Conservation (phyloP, 2,329 filamentous ascomycete species). For the Alternaria tenuissima region DNA sequence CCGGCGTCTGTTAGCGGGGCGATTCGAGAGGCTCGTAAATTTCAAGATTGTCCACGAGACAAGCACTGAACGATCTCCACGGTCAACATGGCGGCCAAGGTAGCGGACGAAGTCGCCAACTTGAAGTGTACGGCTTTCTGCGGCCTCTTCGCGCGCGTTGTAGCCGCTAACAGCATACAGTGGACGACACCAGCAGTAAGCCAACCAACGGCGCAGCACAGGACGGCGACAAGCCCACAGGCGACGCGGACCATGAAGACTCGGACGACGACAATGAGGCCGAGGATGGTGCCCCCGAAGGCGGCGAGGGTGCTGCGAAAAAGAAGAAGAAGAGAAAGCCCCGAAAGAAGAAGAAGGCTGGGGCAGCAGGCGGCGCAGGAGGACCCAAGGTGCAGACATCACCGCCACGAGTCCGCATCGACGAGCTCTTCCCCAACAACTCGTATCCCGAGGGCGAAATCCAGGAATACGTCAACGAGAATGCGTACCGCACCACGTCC, state of each 20-base stretch:
- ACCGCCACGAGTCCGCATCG: constrained; percentile 77
- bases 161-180: constrained; percentile 30
- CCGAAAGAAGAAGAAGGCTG: constrained; percentile 72
- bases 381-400: constrained; percentile 74
- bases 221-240: constrained; percentile 50
- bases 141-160: neutral
- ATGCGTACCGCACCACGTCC: constrained; percentile 78
- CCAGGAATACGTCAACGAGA: constrained; percentile 79
- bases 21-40: constrained; percentile 21
- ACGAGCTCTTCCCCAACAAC: constrained; percentile 75
- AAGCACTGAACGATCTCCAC: constrained; percentile 9
- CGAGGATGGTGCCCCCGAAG: constrained; percentile 54
- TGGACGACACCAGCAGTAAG: constrained; percentile 49
- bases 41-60: constrained; percentile 19
- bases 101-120: constrained; percentile 48
- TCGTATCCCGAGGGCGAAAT: constrained; percentile 81
- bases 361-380: constrained; percentile 50
- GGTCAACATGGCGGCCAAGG: constrained; percentile 49
- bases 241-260: constrained; percentile 62
- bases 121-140: constrained; percentile 44
- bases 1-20: constrained; percentile 22
- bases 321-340: constrained; percentile 88
- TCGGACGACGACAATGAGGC: constrained; percentile 65
- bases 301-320: constrained; percentile 59
- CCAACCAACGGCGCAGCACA: constrained; percentile 37